A percentile compares a stretch with the other conserved stretches of the same genome.
phyloP scores from a whole-genome alignment of 805 yeast genomes.

The Scheffersomyces amazonensis region DNA sequence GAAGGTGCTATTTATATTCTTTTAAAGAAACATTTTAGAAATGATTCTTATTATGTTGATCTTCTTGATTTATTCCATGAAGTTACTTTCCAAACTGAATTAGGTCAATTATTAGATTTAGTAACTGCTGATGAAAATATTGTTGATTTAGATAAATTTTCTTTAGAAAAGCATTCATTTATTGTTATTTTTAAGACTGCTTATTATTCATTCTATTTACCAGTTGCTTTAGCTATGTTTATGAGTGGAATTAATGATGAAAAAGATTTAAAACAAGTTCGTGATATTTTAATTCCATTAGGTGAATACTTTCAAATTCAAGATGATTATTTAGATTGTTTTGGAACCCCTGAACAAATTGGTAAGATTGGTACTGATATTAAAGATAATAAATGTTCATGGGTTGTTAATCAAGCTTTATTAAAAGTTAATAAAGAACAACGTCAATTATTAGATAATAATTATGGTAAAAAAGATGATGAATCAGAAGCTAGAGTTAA shows the following conservation, averaged over 20 bases:
- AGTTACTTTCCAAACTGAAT: slow-evolving; percentile 94
- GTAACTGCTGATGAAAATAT: slow-evolving; percentile 96
- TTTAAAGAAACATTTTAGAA: slow-evolving; percentile 83
- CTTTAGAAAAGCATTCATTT: slow-evolving; percentile 86
- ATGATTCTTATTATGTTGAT: slow-evolving; percentile 82
- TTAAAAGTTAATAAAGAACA: slow-evolving; percentile 75
- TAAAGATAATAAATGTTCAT: slow-evolving; percentile 96
- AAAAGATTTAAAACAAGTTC: slow-evolving; percentile 81
- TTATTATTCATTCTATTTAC: slow-evolving; percentile 93
- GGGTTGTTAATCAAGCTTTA: slow-evolving; percentile 94
- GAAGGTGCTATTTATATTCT: slow-evolving; percentile 91
- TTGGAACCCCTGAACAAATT: slow-evolving; percentile 94
- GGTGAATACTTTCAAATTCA: slow-evolving; percentile 99
- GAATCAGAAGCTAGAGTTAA: slow-evolving; percentile 67
- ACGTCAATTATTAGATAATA: slow-evolving; percentile 75
- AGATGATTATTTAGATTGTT: slow-evolving; percentile 95
- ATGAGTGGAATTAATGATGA: slow-evolving; percentile 76
- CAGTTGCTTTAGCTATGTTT: slow-evolving; percentile 95
- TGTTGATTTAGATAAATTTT: slow-evolving; percentile 84
- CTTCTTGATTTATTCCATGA: slow-evolving; percentile 93
- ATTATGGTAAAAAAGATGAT: slow-evolving; percentile 84
- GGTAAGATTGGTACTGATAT: slow-evolving; percentile 99
- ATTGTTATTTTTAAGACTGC: slow-evolving; percentile 97
- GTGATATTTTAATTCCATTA: slow-evolving; percentile 82
- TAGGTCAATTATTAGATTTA: slow-evolving; percentile 93